These are phyloP conservation scores for Gliomastix tumulicola DNA, from an alignment of 2,329 filamentous ascomycete genomes.

Conservation along the genomic window DNA sequence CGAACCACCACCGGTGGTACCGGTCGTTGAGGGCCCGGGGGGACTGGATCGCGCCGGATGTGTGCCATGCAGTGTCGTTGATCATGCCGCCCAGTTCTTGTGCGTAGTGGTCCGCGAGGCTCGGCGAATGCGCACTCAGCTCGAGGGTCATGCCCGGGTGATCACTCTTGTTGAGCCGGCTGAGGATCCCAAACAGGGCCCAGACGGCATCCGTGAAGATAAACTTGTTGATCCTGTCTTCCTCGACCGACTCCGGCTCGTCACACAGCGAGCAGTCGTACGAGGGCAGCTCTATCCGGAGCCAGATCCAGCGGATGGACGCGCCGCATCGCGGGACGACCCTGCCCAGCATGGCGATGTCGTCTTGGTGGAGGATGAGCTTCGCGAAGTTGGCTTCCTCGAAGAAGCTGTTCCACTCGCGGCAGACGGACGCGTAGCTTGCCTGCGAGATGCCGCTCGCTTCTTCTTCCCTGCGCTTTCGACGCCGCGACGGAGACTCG, in stretches of 20 bases:
- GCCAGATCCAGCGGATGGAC: background rate
- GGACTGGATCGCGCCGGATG: background rate
- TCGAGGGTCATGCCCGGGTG: background rate
- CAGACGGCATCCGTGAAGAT: background rate
- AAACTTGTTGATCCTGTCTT: background rate
- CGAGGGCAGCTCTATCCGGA: background rate
- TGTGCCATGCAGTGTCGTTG: background rate
- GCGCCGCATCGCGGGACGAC: background rate
- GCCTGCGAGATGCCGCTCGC: background rate
- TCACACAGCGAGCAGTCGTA: background rate
- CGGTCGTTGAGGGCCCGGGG: background rate
- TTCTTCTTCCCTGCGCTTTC: background rate
- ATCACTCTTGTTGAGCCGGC: background rate
- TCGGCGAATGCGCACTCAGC: background rate
- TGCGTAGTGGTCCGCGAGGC: background rate
- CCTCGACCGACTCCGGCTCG: background rate
- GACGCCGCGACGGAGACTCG: background rate
- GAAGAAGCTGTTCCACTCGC: background rate
- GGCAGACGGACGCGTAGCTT: background rate
- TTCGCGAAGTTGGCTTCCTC: background rate
- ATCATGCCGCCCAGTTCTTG: background rate
- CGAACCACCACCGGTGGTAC: background rate
- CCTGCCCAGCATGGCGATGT: background rate
- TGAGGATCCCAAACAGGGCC: background rate
- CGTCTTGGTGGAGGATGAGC: background rate